phyloP scores from a whole-genome alignment of 257 asterid species.

The Striga asiatica region DNA sequence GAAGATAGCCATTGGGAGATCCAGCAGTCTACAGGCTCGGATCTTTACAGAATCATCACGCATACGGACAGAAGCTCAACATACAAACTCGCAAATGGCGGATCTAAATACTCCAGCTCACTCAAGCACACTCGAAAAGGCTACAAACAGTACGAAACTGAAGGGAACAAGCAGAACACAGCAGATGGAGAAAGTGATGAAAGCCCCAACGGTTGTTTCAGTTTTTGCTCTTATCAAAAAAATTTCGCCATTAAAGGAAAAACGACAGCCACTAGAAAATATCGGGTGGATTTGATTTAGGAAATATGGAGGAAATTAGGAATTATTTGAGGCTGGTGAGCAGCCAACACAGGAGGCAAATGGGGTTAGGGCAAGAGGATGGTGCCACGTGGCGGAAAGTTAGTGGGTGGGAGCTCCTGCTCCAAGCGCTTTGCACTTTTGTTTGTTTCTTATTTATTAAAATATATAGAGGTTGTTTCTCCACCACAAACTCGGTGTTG shows the following conservation, averaged over 20 bases:
- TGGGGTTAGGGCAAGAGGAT: slow-evolving; percentile 17
- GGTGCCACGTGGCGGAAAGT: slow-evolving; percentile 33
- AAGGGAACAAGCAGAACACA: not conserved
- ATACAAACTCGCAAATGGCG: slow-evolving; percentile 12
- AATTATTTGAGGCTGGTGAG: slow-evolving; percentile 55
- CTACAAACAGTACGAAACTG: not conserved
- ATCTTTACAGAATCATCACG: slow-evolving; percentile 26
- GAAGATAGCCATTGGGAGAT: slow-evolving; percentile 25
- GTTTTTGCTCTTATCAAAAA: too few relatives aligned
- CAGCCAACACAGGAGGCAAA: slow-evolving; percentile 15
- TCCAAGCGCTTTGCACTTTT: slow-evolving; percentile 48
- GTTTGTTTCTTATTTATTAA: slow-evolving; percentile 20
- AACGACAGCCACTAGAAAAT: slow-evolving; percentile 69
- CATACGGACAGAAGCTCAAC: slow-evolving; percentile 22
- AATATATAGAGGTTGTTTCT: slow-evolving; percentile 15
- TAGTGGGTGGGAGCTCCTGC: slow-evolving; percentile 28
- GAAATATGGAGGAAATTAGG: slow-evolving; percentile 16
- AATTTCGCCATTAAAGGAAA: too few relatives aligned
- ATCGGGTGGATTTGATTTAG: slow-evolving; percentile 14
- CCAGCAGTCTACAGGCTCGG: slow-evolving; percentile 14
- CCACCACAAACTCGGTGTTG: slow-evolving; percentile 37
- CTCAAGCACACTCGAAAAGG: not conserved
- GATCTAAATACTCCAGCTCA: slow-evolving; percentile 27
- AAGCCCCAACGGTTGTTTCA: not conserved
- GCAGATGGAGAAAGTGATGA: slow-evolving; percentile 3